Percentiles rank a stretch among this genome's conserved stretches.
Evolutionary conservation across 2,329 filamentous ascomycete genomes (phyloP).

Genomic region (Corynespora cassiicola): DNA sequence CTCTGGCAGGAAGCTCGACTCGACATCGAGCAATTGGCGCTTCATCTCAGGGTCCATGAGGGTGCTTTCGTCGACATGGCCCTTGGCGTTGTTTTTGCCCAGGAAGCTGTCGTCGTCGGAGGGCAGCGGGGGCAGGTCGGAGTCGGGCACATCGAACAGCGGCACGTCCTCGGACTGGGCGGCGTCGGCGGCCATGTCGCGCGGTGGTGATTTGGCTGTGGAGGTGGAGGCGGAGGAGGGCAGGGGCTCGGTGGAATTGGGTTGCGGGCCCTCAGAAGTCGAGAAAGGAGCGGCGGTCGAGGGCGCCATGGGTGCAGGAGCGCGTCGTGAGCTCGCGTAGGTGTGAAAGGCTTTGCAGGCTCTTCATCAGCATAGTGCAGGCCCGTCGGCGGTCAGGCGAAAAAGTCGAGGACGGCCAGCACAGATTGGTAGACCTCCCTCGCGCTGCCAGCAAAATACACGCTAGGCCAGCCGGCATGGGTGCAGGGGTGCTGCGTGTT

Average conservation of each 20-base stretch:
- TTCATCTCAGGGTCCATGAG: slow-evolving; percentile 66
- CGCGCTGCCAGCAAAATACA: slow-evolving; percentile 23
- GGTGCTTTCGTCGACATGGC: slow-evolving; percentile 47
- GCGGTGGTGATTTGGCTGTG: slow-evolving; percentile 3
- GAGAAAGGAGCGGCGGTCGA: slow-evolving; percentile 24
- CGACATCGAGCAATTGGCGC: slow-evolving; percentile 65
- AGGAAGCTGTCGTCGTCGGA: slow-evolving; percentile 48
- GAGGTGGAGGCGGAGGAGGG: slow-evolving; percentile 22
- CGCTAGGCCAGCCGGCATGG: slow-evolving; percentile 10
- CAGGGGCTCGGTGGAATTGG: slow-evolving; percentile 17
- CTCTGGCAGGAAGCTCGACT: slow-evolving; percentile 69
- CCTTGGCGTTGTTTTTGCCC: slow-evolving; percentile 30
- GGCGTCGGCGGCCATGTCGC: slow-evolving; percentile 30
- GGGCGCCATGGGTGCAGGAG: slow-evolving; percentile 27
- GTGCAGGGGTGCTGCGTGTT: slow-evolving; percentile 15
- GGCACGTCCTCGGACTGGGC: slow-evolving; percentile 40
- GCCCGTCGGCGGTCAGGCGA: slow-evolving; percentile 11
- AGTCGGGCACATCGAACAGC: slow-evolving; percentile 41
- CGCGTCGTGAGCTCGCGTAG: slow-evolving; percentile 25
- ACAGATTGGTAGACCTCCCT: slow-evolving; percentile 7
- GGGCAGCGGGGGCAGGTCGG: slow-evolving; percentile 49
- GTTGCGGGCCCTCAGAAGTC: slow-evolving; percentile 31
- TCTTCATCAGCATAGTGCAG: slow-evolving; percentile 32
- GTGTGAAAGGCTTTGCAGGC: slow-evolving; percentile 6
- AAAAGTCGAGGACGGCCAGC: slow-evolving; percentile 7